Evolutionary conservation across 1,284 basidiomycete species (phyloP).

Genomic region (Malassezia obtusa): DNA sequence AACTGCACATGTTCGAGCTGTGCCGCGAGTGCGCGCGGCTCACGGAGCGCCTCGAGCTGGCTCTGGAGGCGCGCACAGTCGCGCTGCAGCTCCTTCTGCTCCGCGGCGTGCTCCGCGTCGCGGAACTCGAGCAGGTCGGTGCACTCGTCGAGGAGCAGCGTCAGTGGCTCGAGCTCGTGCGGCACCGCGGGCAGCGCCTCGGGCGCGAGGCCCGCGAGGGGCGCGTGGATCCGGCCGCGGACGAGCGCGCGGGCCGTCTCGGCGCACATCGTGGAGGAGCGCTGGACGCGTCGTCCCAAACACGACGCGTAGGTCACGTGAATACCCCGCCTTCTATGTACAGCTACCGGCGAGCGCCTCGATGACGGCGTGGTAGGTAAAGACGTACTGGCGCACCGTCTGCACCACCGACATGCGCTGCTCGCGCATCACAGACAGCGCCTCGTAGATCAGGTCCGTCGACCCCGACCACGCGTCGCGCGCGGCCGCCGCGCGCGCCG

Average conservation of each 20-base stretch:
- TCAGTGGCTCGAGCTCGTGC: constrained; percentile 2
- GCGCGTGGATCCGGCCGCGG: background rate
- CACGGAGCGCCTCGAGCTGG: background rate
- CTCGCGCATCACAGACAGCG: constrained; percentile 23
- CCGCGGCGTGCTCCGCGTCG: constrained; percentile 1
- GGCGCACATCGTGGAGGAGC: background rate
- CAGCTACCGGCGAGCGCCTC: constrained; percentile 18
- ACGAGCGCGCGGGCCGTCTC: background rate
- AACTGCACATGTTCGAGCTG: constrained; percentile 2
- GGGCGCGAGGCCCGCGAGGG: background rate
- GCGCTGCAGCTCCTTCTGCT: background rate
- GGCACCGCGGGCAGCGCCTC: background rate
- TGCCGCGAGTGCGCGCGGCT: background rate
- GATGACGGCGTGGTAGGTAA: constrained; percentile 37
- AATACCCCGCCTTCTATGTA: background rate
- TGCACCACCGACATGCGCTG: constrained; percentile 46
- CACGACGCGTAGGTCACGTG: constrained; percentile 2
- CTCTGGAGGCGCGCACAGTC: background rate
- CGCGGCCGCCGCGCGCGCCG: background rate
- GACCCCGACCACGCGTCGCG: background rate
- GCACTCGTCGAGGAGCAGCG: constrained; percentile 9
- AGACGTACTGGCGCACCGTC: constrained; percentile 43
- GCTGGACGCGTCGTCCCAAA: background rate
- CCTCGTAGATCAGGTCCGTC: constrained; percentile 13
- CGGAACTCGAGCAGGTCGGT: constrained; percentile 11